Base-by-base conservation (phyloP, 768 basidiomycete species). In the Boletales sp. region DNA sequence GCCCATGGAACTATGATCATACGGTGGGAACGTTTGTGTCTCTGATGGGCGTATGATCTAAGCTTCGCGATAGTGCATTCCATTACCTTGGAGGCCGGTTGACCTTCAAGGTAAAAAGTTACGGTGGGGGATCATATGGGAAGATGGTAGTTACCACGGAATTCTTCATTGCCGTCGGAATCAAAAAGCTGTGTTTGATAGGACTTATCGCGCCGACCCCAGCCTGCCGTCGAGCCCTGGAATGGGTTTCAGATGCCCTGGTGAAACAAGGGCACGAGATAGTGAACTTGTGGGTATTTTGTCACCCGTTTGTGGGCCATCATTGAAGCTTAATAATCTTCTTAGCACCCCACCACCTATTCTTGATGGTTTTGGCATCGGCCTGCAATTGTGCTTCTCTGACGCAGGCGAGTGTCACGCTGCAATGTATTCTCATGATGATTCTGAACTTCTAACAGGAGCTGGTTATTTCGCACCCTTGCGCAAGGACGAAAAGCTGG, bases 381-480 rank as follows among this genome's bases (percentile, higher is more conserved):
- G 77, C 10, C 74, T 82, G 54, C 76, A 82, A 52, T 62, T 83
- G 17, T 62, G 77, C 31, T 82, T 84, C 61, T 71, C 77, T 5
- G 82, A 84, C 43, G 80, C 78, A 41, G 82, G 82, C 77, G 40
- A 50, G 57, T 49, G 21, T 50, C 28, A 6, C 21, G 21, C 5
- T 11, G 11, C 41, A 17, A 4, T 19, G 5, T 17, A 39, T n/a
- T 32, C 36, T 42, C 36, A 3, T 2, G 6, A 17, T 33, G 10
- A 19, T 38, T 28, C 43, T 45, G 13, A 54, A 19, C 30, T 10
- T 15, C 13, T 40, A 6, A 44, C 44, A 83, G 82, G 79, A 15
- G 58, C 68, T 21, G 80, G 78, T 56, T 60, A 74, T 41, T 74
- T 71, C 46, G 49, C 57, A 36, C 53, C 58, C 4, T 54, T 74